Percentiles rank a stretch among this genome's conserved stretches.
Conservation (phyloP, 2,329 filamentous ascomycete genomes). For the Eutypella sp. region DNA sequence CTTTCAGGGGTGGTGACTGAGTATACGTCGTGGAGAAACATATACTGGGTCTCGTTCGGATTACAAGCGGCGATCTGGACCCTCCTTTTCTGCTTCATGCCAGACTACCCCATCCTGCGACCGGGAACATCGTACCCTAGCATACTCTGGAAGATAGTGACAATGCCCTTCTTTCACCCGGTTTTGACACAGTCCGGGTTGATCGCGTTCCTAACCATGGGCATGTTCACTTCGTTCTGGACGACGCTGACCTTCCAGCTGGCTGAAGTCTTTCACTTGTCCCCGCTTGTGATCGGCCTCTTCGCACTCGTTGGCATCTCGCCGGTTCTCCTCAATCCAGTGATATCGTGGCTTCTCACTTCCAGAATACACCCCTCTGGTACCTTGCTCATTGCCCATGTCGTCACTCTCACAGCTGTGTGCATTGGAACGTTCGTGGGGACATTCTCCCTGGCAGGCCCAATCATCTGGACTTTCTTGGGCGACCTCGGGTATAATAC, state of each 20-base stretch:
- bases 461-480: conserved; percentile 27
- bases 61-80: conserved; percentile 63
- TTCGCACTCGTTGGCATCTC: conserved; percentile 25
- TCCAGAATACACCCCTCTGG: conserved; percentile 21
- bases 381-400: conserved; percentile 18
- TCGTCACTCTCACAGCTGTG: conserved; percentile 13
- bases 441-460: conserved; percentile 27
- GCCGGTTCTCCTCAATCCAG: conserved; percentile 22
- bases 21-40: conserved; percentile 67
- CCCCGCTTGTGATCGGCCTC: conserved; percentile 21
- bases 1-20: conserved; percentile 71
- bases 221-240: conserved; percentile 50
- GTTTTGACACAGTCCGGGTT: conserved; percentile 65
- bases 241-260: conserved; percentile 32
- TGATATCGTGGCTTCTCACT: conserved; percentile 20
- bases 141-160: conserved; percentile 60
- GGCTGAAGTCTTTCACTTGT: conserved; percentile 20
- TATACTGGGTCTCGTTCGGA: conserved; percentile 74
- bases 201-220: conserved; percentile 55
- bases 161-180: conserved; percentile 60
- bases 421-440: conserved; percentile 27
- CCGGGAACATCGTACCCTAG: conserved; percentile 60
- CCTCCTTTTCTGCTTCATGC: conserved; percentile 68
- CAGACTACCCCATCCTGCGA: conserved; percentile 74
- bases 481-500: conserved; percentile 29